Conservation (phyloP, 768 basidiomycete genomes). For the Termitomyces sp. region DNA sequence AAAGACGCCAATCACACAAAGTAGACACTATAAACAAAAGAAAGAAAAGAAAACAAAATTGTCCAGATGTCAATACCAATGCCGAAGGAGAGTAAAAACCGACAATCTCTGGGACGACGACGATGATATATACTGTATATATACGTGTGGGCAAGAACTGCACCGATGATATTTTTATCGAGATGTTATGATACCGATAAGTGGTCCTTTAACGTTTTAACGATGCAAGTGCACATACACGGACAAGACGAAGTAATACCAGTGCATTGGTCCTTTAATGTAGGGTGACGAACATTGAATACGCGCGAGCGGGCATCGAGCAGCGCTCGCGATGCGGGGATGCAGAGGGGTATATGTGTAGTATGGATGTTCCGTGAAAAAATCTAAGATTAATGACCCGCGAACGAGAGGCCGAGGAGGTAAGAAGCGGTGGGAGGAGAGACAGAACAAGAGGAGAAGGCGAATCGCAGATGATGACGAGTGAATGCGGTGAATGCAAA, state of each 20-base stretch:
- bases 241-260: not conserved
- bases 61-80: not conserved
- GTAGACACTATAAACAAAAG: not conserved
- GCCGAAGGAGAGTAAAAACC: not conserved
- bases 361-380: slow-evolving; percentile 5
- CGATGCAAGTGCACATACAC: not conserved
- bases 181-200: not conserved
- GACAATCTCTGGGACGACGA: not conserved
- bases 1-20: not conserved
- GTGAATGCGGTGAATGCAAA: not conserved
- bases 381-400: slow-evolving; percentile 2
- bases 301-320: not conserved
- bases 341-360: slow-evolving; percentile 1
- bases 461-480: not conserved
- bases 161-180: not conserved
- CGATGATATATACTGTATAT: not conserved
- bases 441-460: not conserved
- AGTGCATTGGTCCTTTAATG: slow-evolving; percentile 6
- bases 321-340: not conserved
- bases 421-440: too few relatives aligned
- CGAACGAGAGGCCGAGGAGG: not conserved
- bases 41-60: not conserved
- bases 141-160: not conserved
- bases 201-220: not conserved
- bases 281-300: slow-evolving; percentile 2